phyloP scores from a whole-genome alignment of 495 filamentous ascomycete species.

The Endocarpon pusillum region DNA sequence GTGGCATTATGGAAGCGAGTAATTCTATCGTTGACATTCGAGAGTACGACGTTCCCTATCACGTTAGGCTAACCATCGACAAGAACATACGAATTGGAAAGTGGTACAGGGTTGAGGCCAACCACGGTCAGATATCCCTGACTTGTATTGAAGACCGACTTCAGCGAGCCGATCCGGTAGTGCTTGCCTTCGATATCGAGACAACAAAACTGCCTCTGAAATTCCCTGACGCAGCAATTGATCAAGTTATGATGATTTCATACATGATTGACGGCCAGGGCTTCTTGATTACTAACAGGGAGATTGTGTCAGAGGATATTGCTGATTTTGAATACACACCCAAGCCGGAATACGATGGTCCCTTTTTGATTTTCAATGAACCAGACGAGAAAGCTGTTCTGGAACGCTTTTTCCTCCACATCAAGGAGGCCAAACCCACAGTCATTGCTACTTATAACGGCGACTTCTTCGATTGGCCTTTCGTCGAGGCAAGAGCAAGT shows the following conservation, averaged over 20 bases:
- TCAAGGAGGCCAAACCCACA: conserved; percentile 86
- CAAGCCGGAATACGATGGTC: conserved; percentile 85
- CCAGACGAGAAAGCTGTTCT: conserved; percentile 76
- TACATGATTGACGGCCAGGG: conserved; percentile 99
- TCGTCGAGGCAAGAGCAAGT: conserved; percentile 84
- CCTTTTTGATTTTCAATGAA: conserved; percentile 96
- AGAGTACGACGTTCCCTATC: conserved; percentile 98
- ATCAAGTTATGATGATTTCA: conserved; percentile 99
- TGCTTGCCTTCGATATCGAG: conserved; percentile 97
- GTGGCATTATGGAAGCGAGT: conserved; percentile 71
- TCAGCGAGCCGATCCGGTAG: conserved; percentile 77
- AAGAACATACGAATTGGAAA: conserved; percentile 90
- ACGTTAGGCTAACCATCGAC: conserved; percentile 96
- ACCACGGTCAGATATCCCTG: conserved; percentile 71
- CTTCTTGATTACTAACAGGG: conserved; percentile 93
- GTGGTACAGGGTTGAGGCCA: conserved; percentile 93
- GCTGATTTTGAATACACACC: conserved; percentile 96
- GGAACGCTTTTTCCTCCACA: conserved; percentile 86
- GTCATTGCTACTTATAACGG: conserved; percentile 99
- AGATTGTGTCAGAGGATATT: conserved; percentile 96
- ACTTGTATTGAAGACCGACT: conserved; percentile 77
- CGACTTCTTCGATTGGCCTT: conserved; percentile 99
- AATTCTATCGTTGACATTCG: conserved; percentile 98
- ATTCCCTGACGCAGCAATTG: conserved; percentile 88
- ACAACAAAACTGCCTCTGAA: conserved; percentile 93